Conservation (phyloP, 306 rosid genomes). For the Mucuna pruriens region DNA sequence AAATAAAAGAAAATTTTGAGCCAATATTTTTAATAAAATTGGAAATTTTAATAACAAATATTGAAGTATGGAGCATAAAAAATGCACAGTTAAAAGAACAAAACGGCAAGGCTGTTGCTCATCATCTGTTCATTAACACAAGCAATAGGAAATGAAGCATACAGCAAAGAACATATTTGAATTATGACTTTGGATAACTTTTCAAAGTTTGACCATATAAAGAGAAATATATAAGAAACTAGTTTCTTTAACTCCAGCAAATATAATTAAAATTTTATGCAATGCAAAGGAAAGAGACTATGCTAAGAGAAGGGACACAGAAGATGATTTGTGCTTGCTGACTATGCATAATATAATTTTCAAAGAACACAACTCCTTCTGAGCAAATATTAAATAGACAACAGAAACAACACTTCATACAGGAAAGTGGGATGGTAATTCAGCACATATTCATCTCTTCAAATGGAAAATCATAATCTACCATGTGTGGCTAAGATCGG, state of each 20-base stretch:
- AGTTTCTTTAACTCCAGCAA: neutral
- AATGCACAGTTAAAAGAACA: constrained; percentile 8
- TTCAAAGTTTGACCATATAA: constrained; percentile 23
- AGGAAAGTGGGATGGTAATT: constrained; percentile 27
- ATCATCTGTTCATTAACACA: constrained; percentile 23
- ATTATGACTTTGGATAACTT: constrained; percentile 9
- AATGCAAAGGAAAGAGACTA: neutral
- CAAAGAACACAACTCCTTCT: constrained; percentile 20
- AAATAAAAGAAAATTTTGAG: constrained; percentile 19
- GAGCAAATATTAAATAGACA: constrained; percentile 13
- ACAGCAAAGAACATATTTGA: constrained; percentile 35
- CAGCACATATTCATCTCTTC: constrained; percentile 25
- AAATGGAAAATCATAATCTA: constrained; percentile 6
- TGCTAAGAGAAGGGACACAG: constrained; percentile 21
- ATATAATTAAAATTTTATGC: neutral
- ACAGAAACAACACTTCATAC: constrained; percentile 15
- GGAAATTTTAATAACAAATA: constrained; percentile 20
- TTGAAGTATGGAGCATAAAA: constrained; percentile 22
- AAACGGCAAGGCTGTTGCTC: constrained; percentile 9
- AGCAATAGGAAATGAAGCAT: constrained; percentile 10
- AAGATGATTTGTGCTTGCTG: neutral
- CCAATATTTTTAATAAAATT: constrained; percentile 3
- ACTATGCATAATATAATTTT: neutral
- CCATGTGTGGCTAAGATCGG: neutral
- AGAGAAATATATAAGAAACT: constrained; percentile 34